Percentiles rank a stretch among this genome's conserved stretches.
phyloP scores from a whole-genome alignment of 352 stramenopile genomes.

The Pythium plurisporium region DNA sequence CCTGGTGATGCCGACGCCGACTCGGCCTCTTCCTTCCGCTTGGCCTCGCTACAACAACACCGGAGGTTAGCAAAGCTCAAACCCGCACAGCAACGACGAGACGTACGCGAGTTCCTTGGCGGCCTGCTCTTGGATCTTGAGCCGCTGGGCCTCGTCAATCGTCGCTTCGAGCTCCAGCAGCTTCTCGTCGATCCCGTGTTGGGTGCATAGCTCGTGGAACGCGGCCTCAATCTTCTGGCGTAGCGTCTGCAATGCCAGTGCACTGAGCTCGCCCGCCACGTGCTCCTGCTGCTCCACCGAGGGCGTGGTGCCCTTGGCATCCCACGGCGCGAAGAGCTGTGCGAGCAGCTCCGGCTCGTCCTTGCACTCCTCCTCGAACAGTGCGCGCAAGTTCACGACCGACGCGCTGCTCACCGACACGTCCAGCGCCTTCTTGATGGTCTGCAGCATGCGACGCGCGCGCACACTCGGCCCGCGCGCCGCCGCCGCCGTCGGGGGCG shows the following conservation, averaged over 20 bases:
- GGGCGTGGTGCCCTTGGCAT: not conserved
- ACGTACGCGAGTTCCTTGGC: slow-evolving; percentile 23
- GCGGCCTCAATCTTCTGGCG: slow-evolving; percentile 47
- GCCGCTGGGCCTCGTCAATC: slow-evolving; percentile 39
- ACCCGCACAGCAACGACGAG: not conserved
- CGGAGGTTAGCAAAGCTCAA: not conserved
- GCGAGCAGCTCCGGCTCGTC: slow-evolving; percentile 46
- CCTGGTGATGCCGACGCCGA: slow-evolving; percentile 5
- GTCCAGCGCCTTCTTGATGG: slow-evolving; percentile 62
- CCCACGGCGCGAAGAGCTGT: slow-evolving; percentile 36
- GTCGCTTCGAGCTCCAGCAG: slow-evolving; percentile 45
- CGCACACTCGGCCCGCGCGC: slow-evolving; percentile 27
- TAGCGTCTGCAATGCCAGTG: slow-evolving; percentile 47
- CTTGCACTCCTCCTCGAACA: slow-evolving; percentile 46
- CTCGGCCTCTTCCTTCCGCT: slow-evolving; percentile 10
- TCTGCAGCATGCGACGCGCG: slow-evolving; percentile 55
- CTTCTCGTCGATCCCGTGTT: slow-evolving; percentile 43
- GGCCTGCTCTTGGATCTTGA: slow-evolving; percentile 31
- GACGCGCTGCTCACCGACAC: slow-evolving; percentile 49
- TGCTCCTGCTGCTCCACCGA: slow-evolving; percentile 22
- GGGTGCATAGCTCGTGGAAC: slow-evolving; percentile 49
- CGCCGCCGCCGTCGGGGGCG: not conserved
- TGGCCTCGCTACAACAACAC: slow-evolving; percentile 2
- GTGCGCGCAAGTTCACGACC: slow-evolving; percentile 38
- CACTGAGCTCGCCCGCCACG: slow-evolving; percentile 40